Percentiles rank a stretch among this genome's conserved stretches.
Conservation (phyloP, 345 rosid genomes). For the Hibiscus tridactylites region DNA sequence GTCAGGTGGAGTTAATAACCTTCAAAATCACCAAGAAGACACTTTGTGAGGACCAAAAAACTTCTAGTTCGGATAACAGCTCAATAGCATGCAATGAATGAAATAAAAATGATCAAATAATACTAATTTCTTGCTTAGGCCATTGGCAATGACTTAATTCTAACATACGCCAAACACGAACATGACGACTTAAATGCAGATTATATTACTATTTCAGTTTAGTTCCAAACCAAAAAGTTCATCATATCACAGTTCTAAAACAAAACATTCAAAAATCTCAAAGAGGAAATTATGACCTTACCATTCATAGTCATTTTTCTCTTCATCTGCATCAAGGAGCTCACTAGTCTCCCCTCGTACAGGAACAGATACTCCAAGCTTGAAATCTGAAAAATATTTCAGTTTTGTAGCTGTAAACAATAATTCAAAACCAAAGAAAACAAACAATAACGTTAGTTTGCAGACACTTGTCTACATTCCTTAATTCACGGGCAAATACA, state of each 20-base stretch:
- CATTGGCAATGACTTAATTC: neutral
- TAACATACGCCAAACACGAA: neutral
- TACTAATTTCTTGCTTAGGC: neutral
- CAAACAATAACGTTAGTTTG: constrained; percentile 13
- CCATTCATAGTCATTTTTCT: constrained; percentile 98
- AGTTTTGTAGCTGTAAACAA: constrained; percentile 59
- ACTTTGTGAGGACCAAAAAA: constrained; percentile 25
- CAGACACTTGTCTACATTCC: constrained; percentile 6
- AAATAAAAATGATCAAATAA: neutral
- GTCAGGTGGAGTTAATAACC: constrained; percentile 97
- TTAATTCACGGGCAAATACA: neutral
- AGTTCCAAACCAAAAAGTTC: constrained; percentile 5
- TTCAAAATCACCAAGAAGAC: constrained; percentile 32
- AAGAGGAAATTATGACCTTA: constrained; percentile 21
- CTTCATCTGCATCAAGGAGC: constrained; percentile 74
- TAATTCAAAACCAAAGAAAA: constrained; percentile 17
- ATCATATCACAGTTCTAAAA: neutral
- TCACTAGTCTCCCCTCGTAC: constrained; percentile 83
- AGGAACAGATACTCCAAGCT: constrained; percentile 62
- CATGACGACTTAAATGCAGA: neutral
- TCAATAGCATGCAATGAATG: neutral
- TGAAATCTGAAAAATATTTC: constrained; percentile 71
- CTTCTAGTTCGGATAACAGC: neutral
- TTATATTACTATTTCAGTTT: neutral
- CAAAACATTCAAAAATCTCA: neutral